Evolutionary conservation across 2,329 filamentous ascomycete genomes (phyloP).

Genomic region (Xylaria sp.): DNA sequence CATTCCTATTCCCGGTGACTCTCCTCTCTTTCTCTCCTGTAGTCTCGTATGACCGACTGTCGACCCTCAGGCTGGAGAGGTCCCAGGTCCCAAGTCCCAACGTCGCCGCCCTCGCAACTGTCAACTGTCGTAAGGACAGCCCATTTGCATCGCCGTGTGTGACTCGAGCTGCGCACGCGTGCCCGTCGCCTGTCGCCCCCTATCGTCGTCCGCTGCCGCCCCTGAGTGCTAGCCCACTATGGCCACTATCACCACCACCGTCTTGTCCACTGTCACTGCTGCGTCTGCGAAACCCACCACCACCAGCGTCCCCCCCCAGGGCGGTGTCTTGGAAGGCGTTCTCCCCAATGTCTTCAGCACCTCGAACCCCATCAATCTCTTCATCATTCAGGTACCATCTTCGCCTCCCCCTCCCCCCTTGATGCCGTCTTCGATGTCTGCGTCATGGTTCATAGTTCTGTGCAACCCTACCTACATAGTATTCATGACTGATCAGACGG

Average conservation of each 20-base stretch:
- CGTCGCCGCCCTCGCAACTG: slow-evolving; percentile 3
- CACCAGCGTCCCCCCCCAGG: slow-evolving; percentile 54
- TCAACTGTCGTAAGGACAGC: no score
- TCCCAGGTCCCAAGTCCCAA: background rate
- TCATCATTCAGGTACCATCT: slow-evolving; percentile 73
- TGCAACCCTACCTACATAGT: no score
- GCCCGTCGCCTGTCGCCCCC: background rate
- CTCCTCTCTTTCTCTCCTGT: background rate
- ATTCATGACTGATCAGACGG: slow-evolving; percentile 23
- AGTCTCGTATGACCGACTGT: background rate
- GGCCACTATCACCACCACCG: slow-evolving; percentile 40
- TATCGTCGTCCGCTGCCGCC: background rate
- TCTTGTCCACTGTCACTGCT: slow-evolving; percentile 40
- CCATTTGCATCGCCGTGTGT: background rate
- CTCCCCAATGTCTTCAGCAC: slow-evolving; percentile 75
- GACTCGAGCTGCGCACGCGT: slow-evolving; percentile 11
- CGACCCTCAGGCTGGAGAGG: background rate
- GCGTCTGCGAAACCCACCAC: slow-evolving; percentile 41
- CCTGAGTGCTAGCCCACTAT: slow-evolving; percentile 26
- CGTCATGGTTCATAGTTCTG: slow-evolving; percentile 1
- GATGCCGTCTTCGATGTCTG: background rate
- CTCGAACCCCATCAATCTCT: slow-evolving; percentile 77
- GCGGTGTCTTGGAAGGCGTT: slow-evolving; percentile 75
- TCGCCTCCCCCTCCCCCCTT: background rate
- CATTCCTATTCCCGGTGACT: background rate